Evolutionary conservation across 495 filamentous ascomycete genomes (phyloP).

Genomic region (Trichoderma virens): DNA sequence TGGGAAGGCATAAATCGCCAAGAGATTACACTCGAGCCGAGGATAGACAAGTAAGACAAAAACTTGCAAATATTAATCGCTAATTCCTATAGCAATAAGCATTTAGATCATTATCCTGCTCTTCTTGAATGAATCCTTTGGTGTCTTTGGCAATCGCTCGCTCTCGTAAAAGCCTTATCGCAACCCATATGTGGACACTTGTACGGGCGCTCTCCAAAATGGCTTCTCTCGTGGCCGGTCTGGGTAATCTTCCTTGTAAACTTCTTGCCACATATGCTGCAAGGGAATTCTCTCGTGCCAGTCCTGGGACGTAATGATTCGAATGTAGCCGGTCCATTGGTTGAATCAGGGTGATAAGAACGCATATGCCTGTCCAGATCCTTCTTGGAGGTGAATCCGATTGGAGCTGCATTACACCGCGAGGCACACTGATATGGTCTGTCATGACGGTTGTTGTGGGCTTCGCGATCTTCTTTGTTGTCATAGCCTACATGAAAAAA

Average conservation of each 20-base stretch:
- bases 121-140: slow-evolving; percentile 21
- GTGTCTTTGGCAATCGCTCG: slow-evolving; percentile 41
- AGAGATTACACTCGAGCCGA: background rate
- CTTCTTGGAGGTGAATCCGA: slow-evolving; percentile 31
- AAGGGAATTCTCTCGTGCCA: slow-evolving; percentile 31
- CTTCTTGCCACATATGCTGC: slow-evolving; percentile 36
- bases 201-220: slow-evolving; percentile 40
- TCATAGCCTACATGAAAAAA: slow-evolving; percentile 39
- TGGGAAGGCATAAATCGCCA: background rate
- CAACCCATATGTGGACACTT: slow-evolving; percentile 27
- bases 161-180: slow-evolving; percentile 29
- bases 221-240: slow-evolving; percentile 38
- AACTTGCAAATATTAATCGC: background rate
- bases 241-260: slow-evolving; percentile 43
- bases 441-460: slow-evolving; percentile 31
- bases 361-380: slow-evolving; percentile 33
- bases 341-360: slow-evolving; percentile 18
- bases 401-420: slow-evolving; percentile 21
- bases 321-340: slow-evolving; percentile 11
- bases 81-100: background rate
- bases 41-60: background rate
- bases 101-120: background rate
- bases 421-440: slow-evolving; percentile 31
- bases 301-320: slow-evolving; percentile 7
- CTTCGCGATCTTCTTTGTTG: slow-evolving; percentile 19